Evolutionary conservation across 2,329 filamentous ascomycete genomes (phyloP), one percentile per base, ranked within the genome.

Genomic region (Fusarium sp.): DNA sequence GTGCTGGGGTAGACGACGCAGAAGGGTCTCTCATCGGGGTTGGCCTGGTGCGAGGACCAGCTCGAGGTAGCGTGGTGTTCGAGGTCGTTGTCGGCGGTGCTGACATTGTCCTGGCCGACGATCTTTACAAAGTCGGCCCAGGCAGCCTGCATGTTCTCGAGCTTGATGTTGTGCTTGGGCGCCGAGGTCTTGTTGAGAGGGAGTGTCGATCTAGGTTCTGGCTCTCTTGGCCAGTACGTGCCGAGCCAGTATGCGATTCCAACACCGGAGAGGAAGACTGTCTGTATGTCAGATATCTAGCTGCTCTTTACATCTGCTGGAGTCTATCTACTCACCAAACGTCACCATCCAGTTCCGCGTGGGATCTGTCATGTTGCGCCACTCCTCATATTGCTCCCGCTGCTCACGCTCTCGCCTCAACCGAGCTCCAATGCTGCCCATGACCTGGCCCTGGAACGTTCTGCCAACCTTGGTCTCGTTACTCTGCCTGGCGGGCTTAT

Each of bases 1-100:
- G 83, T 87, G 39, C 78, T 81, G 0, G 93, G 93, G 73, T 88
- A 94, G 36, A 96, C 84, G 47, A 97, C 82, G 74, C 92, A 83
- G 72, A 90, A 90, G 11, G 86, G 83, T 40, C 80, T 78, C 56
- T 87, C 79, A 3, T 79, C 73, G 12, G 79, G 75, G 28, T 77
- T 76, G 43, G 79, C 76, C 42, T 78, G 78, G 74, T 89, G 85
- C 28, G 85, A 83, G 40, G 86, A 89, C 87, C 87, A 90, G 40
- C 83, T 81, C 24, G 86, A 88, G 28, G 81, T 82, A 32, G 86
- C 76, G 73, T 90, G 88, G 45, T 79, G 75, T 25, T 81, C 76
- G 31, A 89, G 76, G 66, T 88, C 85, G 19, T 77, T 74, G 29
- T 83, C 78, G 7, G 81, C 51, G 12, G 88, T 90, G 74, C 84